These are phyloP conservation scores for Adansonia rubrostipa DNA, from an alignment of 441 rosid species.

Conservation along the genomic window DNA sequence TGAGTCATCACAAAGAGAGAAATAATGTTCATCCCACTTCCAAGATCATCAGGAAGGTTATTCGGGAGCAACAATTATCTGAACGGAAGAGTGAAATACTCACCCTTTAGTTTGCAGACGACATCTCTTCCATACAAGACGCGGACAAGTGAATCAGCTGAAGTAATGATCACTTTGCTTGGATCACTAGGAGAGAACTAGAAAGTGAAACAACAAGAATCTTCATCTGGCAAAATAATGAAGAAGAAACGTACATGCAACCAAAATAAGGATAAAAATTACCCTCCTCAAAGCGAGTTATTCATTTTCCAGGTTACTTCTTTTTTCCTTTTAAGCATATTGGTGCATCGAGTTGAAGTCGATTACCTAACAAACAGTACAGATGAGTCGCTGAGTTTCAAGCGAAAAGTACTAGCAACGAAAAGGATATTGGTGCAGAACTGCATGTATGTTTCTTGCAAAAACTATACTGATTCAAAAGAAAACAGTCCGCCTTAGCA, in stretches of 20 bases:
- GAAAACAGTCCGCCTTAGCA: no score
- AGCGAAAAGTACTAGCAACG: constrained; percentile 13
- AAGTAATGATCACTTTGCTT: constrained; percentile 62
- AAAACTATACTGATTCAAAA: no score
- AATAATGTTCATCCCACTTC: background rate
- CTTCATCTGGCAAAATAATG: constrained; percentile 8
- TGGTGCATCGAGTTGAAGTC: constrained; percentile 49
- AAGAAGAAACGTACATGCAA: background rate
- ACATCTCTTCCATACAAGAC: constrained; percentile 50
- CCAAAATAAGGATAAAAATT: background rate
- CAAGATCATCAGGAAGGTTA: constrained; percentile 14
- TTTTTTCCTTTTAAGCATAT: constrained; percentile 49
- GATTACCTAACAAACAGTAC: constrained; percentile 45
- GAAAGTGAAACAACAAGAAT: constrained; percentile 23
- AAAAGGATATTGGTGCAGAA: background rate
- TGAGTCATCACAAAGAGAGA: no score
- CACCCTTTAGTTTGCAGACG: constrained; percentile 62
- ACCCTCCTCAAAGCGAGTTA: constrained; percentile 65
- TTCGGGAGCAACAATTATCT: background rate
- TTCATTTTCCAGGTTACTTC: constrained; percentile 55
- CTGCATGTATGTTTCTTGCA: background rate
- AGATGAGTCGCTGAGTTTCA: constrained; percentile 5
- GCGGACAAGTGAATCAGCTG: constrained; percentile 64
- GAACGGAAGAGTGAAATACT: background rate
- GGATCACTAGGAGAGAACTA: constrained; percentile 60